Percentiles rank a stretch among this genome's conserved stretches.
Conservation (phyloP, 495 filamentous ascomycete species). For the Lepidopterella palustris region DNA sequence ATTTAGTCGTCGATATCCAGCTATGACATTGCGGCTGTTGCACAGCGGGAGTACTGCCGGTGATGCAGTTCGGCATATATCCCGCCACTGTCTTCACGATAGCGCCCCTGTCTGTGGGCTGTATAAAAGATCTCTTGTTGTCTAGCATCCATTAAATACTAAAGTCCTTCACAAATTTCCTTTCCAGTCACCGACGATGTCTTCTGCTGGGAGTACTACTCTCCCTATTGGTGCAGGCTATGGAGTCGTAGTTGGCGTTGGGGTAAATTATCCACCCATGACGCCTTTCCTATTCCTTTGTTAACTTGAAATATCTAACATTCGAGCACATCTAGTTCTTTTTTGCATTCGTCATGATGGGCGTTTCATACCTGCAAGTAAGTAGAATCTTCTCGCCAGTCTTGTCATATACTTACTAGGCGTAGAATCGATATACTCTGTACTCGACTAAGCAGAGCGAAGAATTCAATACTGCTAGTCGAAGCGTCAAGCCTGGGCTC, state of each 20-base stretch:
- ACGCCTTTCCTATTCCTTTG: neutral
- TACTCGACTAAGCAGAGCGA: slow-evolving; percentile 27
- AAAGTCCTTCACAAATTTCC: neutral
- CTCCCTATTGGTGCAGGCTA: slow-evolving; percentile 22
- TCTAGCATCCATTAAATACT: neutral
- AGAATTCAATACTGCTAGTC: slow-evolving; percentile 25
- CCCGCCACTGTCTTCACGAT: neutral
- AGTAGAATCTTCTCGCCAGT: neutral
- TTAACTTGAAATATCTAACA: neutral
- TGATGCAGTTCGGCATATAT: neutral
- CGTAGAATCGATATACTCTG: slow-evolving; percentile 25
- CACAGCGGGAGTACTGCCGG: neutral
- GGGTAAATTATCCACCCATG: slow-evolving; percentile 1
- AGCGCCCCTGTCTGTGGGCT: neutral
- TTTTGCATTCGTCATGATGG: slow-evolving; percentile 27
- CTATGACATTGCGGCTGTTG: neutral
- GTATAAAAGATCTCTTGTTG: neutral
- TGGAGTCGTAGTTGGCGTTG: slow-evolving; percentile 25
- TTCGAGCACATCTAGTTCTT: slow-evolving; percentile 2
- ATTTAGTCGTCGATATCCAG: neutral
- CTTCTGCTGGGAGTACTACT: slow-evolving; percentile 4
- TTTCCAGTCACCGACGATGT: too few relatives aligned
- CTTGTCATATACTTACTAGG: neutral
- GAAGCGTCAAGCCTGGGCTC: slow-evolving; percentile 22
- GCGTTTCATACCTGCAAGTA: slow-evolving; percentile 16